Evolutionary conservation across 2,329 filamentous ascomycete genomes (phyloP).

Genomic region (Septoria linicola): DNA sequence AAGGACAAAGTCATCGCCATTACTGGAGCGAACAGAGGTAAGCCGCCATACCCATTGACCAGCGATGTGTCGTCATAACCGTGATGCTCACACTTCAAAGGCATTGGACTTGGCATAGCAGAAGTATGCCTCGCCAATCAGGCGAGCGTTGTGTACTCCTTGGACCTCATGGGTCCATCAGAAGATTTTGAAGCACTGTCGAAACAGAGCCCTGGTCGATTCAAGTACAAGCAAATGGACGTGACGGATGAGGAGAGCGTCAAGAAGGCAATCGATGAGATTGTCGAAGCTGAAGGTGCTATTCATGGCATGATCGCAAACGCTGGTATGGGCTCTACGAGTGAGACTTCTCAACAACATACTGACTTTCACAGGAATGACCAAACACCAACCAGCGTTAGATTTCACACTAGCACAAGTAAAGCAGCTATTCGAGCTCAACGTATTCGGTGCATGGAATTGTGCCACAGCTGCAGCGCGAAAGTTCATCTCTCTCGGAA

Average conservation of each 20-base stretch:
- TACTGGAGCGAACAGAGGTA: constrained; percentile 37
- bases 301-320: constrained; percentile 35
- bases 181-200: constrained; percentile 32
- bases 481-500: constrained; percentile 47
- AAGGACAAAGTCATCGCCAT: constrained; percentile 45
- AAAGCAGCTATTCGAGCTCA: constrained; percentile 36
- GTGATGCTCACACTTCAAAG: constrained; percentile 10
- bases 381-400: constrained; percentile 36
- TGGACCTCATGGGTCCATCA: constrained; percentile 34
- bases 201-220: constrained; percentile 30
- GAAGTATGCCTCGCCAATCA: constrained; percentile 37
- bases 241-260: constrained; percentile 33
- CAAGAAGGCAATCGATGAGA: constrained; percentile 31
- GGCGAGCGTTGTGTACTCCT: constrained; percentile 33
- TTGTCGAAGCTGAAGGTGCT: constrained; percentile 29
- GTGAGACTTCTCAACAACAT: too few species aligned
- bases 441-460: constrained; percentile 50
- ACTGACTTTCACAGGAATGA: constrained; percentile 33
- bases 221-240: constrained; percentile 36
- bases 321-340: constrained; percentile 16
- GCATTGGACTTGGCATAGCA: constrained; percentile 35
- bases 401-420: constrained; percentile 35
- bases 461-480: constrained; percentile 45
- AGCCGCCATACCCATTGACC: too few species aligned
- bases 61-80: too few species aligned